Evolutionary conservation across 108 stramenopile species (phyloP).

Genomic region (Pinguiococcus pyrenoidosus): DNA sequence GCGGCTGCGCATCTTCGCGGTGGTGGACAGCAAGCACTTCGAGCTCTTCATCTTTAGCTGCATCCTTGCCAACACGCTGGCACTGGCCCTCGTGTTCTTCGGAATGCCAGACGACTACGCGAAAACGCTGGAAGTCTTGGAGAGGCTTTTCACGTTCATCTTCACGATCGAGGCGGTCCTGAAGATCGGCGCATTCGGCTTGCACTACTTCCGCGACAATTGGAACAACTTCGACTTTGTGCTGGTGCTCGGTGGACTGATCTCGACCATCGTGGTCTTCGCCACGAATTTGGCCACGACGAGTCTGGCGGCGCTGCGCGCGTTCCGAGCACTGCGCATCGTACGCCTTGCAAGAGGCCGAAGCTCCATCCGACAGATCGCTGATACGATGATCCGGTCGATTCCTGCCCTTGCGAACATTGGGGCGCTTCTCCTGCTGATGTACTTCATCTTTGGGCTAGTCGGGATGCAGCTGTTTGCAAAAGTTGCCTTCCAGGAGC

Average conservation of each 20-base stretch:
- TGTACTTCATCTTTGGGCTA: conserved; percentile 13
- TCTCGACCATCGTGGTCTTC: too few relatives aligned
- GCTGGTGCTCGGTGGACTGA: conserved; percentile 2
- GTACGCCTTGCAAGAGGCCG: conserved; percentile 1
- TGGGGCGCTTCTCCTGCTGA: neutral
- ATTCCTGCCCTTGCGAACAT: neutral
- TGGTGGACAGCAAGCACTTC: too few relatives aligned
- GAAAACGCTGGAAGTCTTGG: neutral
- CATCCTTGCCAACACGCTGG: too few relatives aligned
- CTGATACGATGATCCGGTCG: conserved; percentile 3
- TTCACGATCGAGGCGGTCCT: conserved; percentile 11
- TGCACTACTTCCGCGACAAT: neutral
- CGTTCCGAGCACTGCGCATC: conserved; percentile 4
- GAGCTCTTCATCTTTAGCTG: too few relatives aligned
- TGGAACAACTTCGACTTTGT: conserved; percentile 19
- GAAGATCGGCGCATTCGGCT: conserved; percentile 4
- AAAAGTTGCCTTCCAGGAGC: neutral
- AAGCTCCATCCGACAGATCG: conserved; percentile 5
- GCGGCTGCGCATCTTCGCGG: too few relatives aligned
- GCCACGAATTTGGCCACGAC: neutral
- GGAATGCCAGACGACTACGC: too few relatives aligned
- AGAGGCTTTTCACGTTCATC: conserved; percentile 1
- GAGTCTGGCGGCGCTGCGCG: neutral
- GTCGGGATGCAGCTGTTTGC: conserved; percentile 13
- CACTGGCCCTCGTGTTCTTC: too few relatives aligned